Percentiles rank a stretch among this genome's conserved stretches.
Evolutionary conservation across 352 stramenopile species (phyloP).

Genomic region (Thalassiosira ordinaria): DNA sequence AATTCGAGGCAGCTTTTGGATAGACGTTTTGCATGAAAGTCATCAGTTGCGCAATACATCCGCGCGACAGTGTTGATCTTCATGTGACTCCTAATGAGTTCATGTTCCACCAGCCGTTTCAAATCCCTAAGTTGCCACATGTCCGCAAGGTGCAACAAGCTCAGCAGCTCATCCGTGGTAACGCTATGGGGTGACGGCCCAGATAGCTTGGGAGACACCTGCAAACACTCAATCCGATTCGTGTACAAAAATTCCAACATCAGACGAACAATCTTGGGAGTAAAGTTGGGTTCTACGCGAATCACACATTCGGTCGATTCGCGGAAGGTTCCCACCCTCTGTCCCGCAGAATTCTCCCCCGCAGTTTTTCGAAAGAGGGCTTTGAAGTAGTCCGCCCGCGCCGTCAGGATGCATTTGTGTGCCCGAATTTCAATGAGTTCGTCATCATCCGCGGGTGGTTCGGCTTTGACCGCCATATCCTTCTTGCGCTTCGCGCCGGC

Average conservation of each 20-base stretch:
- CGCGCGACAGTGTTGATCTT: constrained; percentile 77
- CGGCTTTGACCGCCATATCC: constrained; percentile 4
- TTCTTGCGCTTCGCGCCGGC: constrained; percentile 36
- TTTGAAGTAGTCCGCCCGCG: constrained; percentile 86
- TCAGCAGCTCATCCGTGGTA: constrained; percentile 79
- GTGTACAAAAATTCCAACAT: constrained; percentile 86
- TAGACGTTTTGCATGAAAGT: constrained; percentile 78
- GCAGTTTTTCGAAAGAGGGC: constrained; percentile 79
- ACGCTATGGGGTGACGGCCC: constrained; percentile 37
- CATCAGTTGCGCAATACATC: constrained; percentile 83
- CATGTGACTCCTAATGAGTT: constrained; percentile 82
- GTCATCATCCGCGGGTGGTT: constrained; percentile 22
- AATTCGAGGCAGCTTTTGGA: constrained; percentile 82
- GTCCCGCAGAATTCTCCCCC: constrained; percentile 38
- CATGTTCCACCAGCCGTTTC: constrained; percentile 83
- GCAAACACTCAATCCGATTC: constrained; percentile 74
- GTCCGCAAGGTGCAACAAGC: constrained; percentile 79
- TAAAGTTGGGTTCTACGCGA: constrained; percentile 74
- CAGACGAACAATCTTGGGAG: constrained; percentile 71
- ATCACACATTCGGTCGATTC: constrained; percentile 74
- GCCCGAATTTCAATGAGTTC: constrained; percentile 70
- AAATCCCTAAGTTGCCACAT: constrained; percentile 84
- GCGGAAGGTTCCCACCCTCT: constrained; percentile 61
- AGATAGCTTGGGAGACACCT: constrained; percentile 25
- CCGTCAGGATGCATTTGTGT: constrained; percentile 85